phyloP scores from a whole-genome alignment of 305 asterid species.

The Solanum chacoense region DNA sequence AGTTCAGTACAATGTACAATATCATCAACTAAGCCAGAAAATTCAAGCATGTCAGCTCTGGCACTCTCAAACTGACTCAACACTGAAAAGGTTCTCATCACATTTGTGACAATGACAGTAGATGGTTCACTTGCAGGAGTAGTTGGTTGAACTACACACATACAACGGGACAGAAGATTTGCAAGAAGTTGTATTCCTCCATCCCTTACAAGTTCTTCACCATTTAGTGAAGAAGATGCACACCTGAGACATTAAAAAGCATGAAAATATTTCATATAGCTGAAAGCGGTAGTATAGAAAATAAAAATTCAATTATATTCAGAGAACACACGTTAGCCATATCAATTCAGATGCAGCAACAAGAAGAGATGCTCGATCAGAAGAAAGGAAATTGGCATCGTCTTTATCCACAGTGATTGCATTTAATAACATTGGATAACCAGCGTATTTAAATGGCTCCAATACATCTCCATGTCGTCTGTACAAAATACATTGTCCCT shows the following conservation, averaged over 20 bases:
- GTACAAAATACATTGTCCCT: slow-evolving; percentile 92
- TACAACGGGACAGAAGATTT: slow-evolving; percentile 90
- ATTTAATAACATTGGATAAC: slow-evolving; percentile 92
- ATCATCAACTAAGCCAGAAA: slow-evolving; percentile 83
- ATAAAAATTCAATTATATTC: neutral
- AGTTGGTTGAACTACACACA: slow-evolving; percentile 90
- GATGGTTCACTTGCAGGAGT: slow-evolving; percentile 82
- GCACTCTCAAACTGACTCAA: slow-evolving; percentile 94
- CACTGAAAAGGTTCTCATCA: slow-evolving; percentile 79
- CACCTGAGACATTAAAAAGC: slow-evolving; percentile 42
- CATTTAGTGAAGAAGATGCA: slow-evolving; percentile 86
- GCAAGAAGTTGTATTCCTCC: slow-evolving; percentile 94
- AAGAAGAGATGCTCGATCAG: slow-evolving; percentile 87
- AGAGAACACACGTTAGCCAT: slow-evolving; percentile 78
- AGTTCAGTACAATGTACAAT: slow-evolving; percentile 91
- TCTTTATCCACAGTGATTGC: slow-evolving; percentile 87
- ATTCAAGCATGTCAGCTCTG: slow-evolving; percentile 68
- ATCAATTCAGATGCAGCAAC: slow-evolving; percentile 95
- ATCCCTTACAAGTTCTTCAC: slow-evolving; percentile 98
- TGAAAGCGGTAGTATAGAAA: neutral
- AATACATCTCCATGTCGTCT: slow-evolving; percentile 79
- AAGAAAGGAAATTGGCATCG: slow-evolving; percentile 85
- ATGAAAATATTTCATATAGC: slow-evolving; percentile 4
- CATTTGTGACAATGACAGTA: slow-evolving; percentile 66
- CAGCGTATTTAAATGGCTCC: slow-evolving; percentile 96